Percentiles rank a stretch among this genome's conserved stretches.
phyloP scores from a whole-genome alignment of 257 asterid genomes.

The Gardenia jasminoides region DNA sequence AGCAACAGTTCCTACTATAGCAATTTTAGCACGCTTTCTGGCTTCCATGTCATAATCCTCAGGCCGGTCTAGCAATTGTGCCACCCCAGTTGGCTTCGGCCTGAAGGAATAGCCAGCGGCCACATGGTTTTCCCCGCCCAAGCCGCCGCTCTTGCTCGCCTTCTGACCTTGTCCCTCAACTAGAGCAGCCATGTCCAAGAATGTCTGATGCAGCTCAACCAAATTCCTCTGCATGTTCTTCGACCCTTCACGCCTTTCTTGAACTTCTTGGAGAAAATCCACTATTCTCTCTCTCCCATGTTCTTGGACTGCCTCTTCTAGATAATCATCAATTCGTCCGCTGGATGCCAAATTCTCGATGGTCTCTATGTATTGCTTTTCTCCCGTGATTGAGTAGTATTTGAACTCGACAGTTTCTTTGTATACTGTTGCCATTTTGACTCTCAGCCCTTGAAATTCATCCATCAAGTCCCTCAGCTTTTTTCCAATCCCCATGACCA shows the following conservation, averaged over 20 bases:
- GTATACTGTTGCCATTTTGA: slow-evolving; percentile 26
- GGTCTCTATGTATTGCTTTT: slow-evolving; percentile 24
- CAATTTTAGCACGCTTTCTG: slow-evolving; percentile 15
- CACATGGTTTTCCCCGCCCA: slow-evolving; percentile 3
- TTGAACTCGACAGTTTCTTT: slow-evolving; percentile 33
- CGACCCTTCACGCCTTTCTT: slow-evolving; percentile 34
- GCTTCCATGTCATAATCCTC: slow-evolving; percentile 19
- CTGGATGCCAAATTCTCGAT: slow-evolving; percentile 31
- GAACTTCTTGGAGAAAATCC: slow-evolving; percentile 31
- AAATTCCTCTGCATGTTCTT: slow-evolving; percentile 32
- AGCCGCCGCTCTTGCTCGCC: background rate
- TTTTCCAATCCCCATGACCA: slow-evolving; percentile 36
- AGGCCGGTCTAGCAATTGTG: slow-evolving; percentile 18
- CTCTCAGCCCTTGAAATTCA: slow-evolving; percentile 36
- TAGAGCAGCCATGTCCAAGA: slow-evolving; percentile 28
- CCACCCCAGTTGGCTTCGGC: slow-evolving; percentile 13
- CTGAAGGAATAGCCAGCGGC: background rate
- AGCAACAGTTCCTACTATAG: slow-evolving; percentile 4
- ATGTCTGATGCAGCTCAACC: slow-evolving; percentile 33
- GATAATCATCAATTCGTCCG: slow-evolving; percentile 32
- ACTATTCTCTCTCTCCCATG: slow-evolving; percentile 30
- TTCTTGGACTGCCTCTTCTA: slow-evolving; percentile 31
- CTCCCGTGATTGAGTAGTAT: slow-evolving; percentile 35
- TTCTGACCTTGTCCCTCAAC: slow-evolving; percentile 36
- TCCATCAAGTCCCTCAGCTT: slow-evolving; percentile 40